phyloP scores from a whole-genome alignment of 2,329 filamentous ascomycete genomes.

The Fusarium armeniacum region DNA sequence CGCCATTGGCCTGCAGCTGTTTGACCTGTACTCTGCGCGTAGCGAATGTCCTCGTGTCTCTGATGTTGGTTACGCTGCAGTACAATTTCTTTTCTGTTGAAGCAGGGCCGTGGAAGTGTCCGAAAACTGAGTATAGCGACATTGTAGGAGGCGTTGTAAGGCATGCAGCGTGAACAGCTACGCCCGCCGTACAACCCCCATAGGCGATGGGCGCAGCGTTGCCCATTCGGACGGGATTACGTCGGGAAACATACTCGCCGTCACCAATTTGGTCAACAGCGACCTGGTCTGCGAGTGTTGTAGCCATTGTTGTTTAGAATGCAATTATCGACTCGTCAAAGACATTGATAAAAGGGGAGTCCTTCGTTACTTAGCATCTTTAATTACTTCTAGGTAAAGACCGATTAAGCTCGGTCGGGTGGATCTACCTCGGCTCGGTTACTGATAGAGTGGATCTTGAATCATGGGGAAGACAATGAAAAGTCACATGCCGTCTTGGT shows the following conservation, averaged over 20 bases:
- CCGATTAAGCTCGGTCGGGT: slow-evolving; percentile 15
- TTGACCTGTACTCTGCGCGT: slow-evolving; percentile 62
- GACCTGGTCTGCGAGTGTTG: slow-evolving; percentile 40
- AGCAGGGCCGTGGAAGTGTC: slow-evolving; percentile 63
- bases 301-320: slow-evolving; percentile 10
- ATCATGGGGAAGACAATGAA: neutral
- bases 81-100: slow-evolving; percentile 56
- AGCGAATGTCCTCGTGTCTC: slow-evolving; percentile 63
- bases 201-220: slow-evolving; percentile 58
- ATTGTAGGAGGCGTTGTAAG: slow-evolving; percentile 55
- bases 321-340: neutral
- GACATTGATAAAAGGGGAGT: neutral
- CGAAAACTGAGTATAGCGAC: slow-evolving; percentile 61
- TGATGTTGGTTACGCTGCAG: slow-evolving; percentile 55
- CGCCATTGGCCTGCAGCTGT: slow-evolving; percentile 57
- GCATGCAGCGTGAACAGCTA: slow-evolving; percentile 59
- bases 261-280: slow-evolving; percentile 41
- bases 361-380: neutral
- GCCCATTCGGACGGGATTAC: slow-evolving; percentile 51
- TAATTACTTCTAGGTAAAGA: neutral
- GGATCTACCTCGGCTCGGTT: slow-evolving; percentile 27
- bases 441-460: neutral
- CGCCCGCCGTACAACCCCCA: slow-evolving; percentile 60
- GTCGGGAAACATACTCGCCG: slow-evolving; percentile 48
- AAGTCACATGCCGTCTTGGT: neutral